Evolutionary conservation across 495 filamentous ascomycete species (phyloP), one percentile per base, ranked within the genome.

Genomic region (Penicillium soppii): DNA sequence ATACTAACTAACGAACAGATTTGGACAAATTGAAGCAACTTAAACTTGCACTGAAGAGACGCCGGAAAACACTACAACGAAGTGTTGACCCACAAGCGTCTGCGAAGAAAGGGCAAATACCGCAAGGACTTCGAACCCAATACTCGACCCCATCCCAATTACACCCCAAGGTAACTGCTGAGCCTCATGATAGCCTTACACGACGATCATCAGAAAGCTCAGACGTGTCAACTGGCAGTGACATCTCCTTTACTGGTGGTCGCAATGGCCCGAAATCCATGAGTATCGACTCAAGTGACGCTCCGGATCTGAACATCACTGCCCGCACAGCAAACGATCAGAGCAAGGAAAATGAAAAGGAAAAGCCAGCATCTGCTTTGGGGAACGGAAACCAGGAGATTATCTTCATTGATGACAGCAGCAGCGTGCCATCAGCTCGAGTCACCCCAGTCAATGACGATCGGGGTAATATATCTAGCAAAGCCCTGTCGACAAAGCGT

Each of bases 1-100:
- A 40, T 25, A 10, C 47, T 49, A 21, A 49, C 19, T 12, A 32
- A 8, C 6, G n/a, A 41, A 4, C 26, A 49, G 47, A 41, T 7
- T 13, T 49, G 2, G 47, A 49, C 17, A 21, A n/a, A 23, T n/a
- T 49, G 26, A 39, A 49, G 36, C 35, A 36, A 30, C 47, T 49
- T n/a, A 36, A 49, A 26, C 47, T 40, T 19, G 15, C 47, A 12
- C 26, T 49, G 25, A 40, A 38, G 35, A 49, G 16, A 23, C 47
- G 47, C n/a, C 47, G 47, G 5, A 30, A 22, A 2, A 39, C 15
- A 13, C 47, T 49, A 3, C 12, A 32, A 8, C 12, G 25, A 1
- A 16, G 22, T 32, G 36, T 5, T 16, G 36, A 6, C 7, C 47
- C 47, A 38, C 4, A 27, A 9, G 35, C 16, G 13, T 40, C 19